Percentiles rank a stretch among this genome's conserved stretches.
Conservation (phyloP, 2,329 filamentous ascomycete species). For the Emydomyces testavorans region DNA sequence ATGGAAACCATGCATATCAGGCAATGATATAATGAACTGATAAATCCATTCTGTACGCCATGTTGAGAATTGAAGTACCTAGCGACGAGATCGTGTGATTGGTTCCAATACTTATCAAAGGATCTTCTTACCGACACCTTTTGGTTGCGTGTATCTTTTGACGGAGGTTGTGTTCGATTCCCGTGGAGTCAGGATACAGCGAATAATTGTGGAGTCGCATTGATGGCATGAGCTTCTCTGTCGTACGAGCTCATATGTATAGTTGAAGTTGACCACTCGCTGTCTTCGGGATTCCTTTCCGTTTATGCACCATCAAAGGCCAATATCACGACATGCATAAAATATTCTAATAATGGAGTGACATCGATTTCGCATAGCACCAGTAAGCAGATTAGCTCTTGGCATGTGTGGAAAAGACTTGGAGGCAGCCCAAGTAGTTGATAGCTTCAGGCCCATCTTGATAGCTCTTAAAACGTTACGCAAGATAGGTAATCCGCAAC, state of each 20-base stretch:
- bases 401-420: too few species aligned
- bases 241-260: background rate
- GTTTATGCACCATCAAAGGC: slow-evolving; percentile 21
- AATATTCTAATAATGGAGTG: background rate
- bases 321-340: background rate
- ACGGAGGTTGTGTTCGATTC: background rate
- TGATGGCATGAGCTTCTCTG: background rate
- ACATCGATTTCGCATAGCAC: too few species aligned
- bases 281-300: slow-evolving; percentile 28
- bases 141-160: background rate
- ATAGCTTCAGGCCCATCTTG: too few species aligned
- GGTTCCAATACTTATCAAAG: background rate
- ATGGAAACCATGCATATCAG: slow-evolving; percentile 19
- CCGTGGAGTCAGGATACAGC: background rate
- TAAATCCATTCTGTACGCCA: slow-evolving; percentile 1
- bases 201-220: background rate
- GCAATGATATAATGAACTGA: slow-evolving; percentile 17
- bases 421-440: too few species aligned
- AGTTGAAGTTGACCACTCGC: background rate
- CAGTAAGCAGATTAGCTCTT: too few species aligned
- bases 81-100: background rate
- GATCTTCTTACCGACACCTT: background rate
- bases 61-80: background rate
- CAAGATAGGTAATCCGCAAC: too few species aligned
- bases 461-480: too few species aligned